Evolutionary conservation across 2,329 filamentous ascomycete genomes (phyloP).

Genomic region (Arthrinium phaeospermum): DNA sequence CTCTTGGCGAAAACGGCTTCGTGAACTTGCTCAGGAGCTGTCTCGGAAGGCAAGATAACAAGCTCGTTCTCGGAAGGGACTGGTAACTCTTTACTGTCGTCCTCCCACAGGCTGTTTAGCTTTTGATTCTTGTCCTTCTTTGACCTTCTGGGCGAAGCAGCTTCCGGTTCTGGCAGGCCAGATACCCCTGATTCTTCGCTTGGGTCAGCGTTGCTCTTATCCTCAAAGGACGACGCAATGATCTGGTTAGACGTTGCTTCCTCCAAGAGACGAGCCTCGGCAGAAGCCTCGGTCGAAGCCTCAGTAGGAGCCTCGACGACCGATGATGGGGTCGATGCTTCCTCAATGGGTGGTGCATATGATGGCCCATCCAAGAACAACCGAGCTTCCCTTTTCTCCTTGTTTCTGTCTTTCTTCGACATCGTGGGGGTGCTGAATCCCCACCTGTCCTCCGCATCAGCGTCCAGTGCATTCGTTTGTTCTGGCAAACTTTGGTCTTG

Average conservation of each 20-base stretch:
- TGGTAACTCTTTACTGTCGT: constrained; percentile 5
- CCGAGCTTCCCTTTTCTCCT: constrained; percentile 27
- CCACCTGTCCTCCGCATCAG: constrained; percentile 1
- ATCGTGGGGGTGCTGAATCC: constrained; percentile 23
- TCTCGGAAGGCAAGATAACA: neutral
- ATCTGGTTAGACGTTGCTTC: neutral
- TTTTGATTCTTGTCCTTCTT: constrained; percentile 47
- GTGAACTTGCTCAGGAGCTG: neutral
- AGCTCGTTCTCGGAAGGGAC: neutral
- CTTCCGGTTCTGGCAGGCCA: neutral
- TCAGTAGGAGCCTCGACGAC: neutral
- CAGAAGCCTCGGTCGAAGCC: neutral
- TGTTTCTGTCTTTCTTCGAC: constrained; percentile 39
- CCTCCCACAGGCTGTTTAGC: constrained; percentile 23
- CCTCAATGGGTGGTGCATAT: neutral
- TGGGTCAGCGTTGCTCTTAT: neutral
- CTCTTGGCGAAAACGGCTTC: neutral
- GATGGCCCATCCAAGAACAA: constrained; percentile 23
- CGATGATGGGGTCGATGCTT: neutral
- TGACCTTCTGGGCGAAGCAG: constrained; percentile 26
- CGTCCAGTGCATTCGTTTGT: neutral
- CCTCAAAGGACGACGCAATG: neutral
- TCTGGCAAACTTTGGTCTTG: neutral
- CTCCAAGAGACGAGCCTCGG: neutral
- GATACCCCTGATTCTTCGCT: neutral